Percentiles rank a stretch among this genome's conserved stretches.
Evolutionary conservation across 164 flowering plant species (phyloP).

Genomic region (Chloranthus sessilifolius): DNA sequence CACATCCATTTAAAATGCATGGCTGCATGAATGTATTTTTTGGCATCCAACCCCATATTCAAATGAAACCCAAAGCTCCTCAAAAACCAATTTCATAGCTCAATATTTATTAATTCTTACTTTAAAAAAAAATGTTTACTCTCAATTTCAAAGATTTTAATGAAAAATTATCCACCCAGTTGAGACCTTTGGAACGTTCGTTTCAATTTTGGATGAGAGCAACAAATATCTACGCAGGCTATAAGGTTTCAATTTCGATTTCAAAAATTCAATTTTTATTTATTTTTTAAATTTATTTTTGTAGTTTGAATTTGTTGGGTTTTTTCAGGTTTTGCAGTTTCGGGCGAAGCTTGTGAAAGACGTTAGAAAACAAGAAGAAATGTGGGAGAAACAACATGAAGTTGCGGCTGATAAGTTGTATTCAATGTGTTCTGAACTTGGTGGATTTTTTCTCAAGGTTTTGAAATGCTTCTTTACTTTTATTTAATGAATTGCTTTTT

Average conservation of each 20-base stretch:
- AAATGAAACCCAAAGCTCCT: no score
- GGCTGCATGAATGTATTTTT: no score
- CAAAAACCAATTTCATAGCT: no score
- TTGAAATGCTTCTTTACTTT: no score
- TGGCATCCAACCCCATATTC: no score
- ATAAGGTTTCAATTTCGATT: slow-evolving; percentile 50
- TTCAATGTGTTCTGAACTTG: slow-evolving; percentile 74
- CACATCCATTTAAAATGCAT: no score
- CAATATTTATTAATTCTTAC: no score
- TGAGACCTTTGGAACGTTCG: slow-evolving; percentile 74
- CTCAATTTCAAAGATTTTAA: slow-evolving; percentile 50
- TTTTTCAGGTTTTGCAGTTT: slow-evolving; percentile 72
- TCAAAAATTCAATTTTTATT: no score
- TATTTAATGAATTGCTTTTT: background rate
- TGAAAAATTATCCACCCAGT: slow-evolving; percentile 35
- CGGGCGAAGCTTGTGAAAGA: slow-evolving; percentile 67
- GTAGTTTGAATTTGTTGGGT: no score
- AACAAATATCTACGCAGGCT: slow-evolving; percentile 79
- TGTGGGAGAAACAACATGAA: slow-evolving; percentile 94
- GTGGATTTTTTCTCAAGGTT: slow-evolving; percentile 94
- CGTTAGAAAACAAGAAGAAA: slow-evolving; percentile 57
- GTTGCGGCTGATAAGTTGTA: slow-evolving; percentile 82
- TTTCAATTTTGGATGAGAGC: slow-evolving; percentile 84
- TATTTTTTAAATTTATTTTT: no score
- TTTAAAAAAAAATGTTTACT: slow-evolving; percentile 24